These are phyloP conservation scores for Amyloporia xantha DNA, from an alignment of 768 basidiomycete genomes.

Conservation along the genomic window DNA sequence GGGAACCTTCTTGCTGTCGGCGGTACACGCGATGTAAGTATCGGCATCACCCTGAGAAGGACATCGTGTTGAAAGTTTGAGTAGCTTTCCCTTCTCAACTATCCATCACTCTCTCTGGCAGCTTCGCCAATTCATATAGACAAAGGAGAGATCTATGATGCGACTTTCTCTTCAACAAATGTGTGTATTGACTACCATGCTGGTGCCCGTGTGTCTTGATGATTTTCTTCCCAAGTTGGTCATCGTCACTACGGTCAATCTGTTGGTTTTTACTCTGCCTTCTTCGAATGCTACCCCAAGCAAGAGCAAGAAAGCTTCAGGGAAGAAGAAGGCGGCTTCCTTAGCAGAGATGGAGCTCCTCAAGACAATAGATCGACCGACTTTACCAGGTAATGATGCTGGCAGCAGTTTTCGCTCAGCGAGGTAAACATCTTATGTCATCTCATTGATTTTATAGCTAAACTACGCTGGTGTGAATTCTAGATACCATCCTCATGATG, in stretches of 20 bases:
- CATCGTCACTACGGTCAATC: slow-evolving; percentile 55
- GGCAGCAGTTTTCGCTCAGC: slow-evolving; percentile 61
- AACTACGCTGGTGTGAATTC: neutral
- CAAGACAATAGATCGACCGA: slow-evolving; percentile 49
- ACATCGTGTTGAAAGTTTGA: neutral
- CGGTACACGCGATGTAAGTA: slow-evolving; percentile 62
- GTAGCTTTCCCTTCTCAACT: slow-evolving; percentile 20
- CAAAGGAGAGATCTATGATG: slow-evolving; percentile 82
- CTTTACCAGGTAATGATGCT: slow-evolving; percentile 36
- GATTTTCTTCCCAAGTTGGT: slow-evolving; percentile 42
- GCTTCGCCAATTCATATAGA: slow-evolving; percentile 44
- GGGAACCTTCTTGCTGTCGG: slow-evolving; percentile 60
- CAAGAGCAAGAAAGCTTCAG: slow-evolving; percentile 24
- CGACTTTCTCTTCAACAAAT: slow-evolving; percentile 61
- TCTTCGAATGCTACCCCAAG: slow-evolving; percentile 24
- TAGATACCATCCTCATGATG: slow-evolving; percentile 53
- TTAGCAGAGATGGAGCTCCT: slow-evolving; percentile 34
- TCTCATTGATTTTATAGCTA: neutral
- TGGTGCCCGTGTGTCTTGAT: neutral
- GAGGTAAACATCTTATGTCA: slow-evolving; percentile 32
- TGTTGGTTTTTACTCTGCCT: slow-evolving; percentile 59
- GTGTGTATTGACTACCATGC: slow-evolving; percentile 32
- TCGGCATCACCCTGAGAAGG: neutral
- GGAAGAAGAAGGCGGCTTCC: slow-evolving; percentile 34
- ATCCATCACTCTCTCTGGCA: slow-evolving; percentile 29